Evolutionary conservation across 768 basidiomycete species (phyloP).

Genomic region (Russula compacta): DNA sequence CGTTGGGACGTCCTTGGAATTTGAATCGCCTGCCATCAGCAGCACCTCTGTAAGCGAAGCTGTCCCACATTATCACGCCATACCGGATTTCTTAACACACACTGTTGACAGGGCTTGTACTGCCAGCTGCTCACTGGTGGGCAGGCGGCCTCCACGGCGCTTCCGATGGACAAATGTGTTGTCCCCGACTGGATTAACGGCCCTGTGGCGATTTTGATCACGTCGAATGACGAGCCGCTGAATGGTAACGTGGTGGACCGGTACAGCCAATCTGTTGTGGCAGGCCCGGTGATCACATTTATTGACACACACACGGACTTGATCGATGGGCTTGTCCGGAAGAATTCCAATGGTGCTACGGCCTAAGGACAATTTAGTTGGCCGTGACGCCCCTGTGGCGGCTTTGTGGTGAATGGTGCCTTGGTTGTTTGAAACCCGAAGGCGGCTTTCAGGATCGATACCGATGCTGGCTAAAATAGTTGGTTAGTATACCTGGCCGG

Average conservation of each 20-base stretch:
- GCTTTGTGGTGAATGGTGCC: no score
- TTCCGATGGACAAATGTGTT: constrained; percentile 51
- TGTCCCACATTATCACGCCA: not conserved
- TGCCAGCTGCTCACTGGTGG: constrained; percentile 77
- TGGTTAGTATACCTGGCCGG: no score
- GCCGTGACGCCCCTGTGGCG: no score
- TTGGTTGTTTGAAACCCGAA: no score
- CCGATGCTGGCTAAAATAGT: no score
- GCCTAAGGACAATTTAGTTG: no score
- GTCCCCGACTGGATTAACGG: constrained; percentile 65
- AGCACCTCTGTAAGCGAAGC: constrained; percentile 35
- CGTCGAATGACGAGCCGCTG: constrained; percentile 54
- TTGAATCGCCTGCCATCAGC: constrained; percentile 47
- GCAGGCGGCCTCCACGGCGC: constrained; percentile 41
- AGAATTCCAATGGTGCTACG: not conserved
- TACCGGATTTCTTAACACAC: not conserved
- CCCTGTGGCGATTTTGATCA: constrained; percentile 65
- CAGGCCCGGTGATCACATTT: constrained; percentile 64
- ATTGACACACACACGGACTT: constrained; percentile 50
- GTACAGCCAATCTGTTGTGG: constrained; percentile 44
- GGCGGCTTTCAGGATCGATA: no score
- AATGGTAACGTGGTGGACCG: constrained; percentile 52
- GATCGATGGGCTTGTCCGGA: constrained; percentile 39
- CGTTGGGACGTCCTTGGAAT: constrained; percentile 53
- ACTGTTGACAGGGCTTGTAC: constrained; percentile 38